Evolutionary conservation across 306 rosid genomes (phyloP), one percentile per base, ranked within the genome.

Genomic region (Dryas alaskensis): DNA sequence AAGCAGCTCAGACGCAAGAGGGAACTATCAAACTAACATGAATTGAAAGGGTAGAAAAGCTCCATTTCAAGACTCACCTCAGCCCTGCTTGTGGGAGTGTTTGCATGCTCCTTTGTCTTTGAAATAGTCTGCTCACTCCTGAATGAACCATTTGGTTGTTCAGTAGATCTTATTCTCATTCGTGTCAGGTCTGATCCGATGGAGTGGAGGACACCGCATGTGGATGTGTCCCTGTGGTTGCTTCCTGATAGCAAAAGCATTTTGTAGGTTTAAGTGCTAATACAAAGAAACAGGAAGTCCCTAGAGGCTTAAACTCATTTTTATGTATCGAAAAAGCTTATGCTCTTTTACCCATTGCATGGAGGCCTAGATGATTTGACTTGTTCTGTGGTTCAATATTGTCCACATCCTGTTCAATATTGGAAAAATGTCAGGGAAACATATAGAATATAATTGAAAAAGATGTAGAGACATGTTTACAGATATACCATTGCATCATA

Each of bases 141-240:
- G 25, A 40, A 50, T 45, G 91, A 85, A 78, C 73, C 87, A 31
- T 84, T 55, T 54, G 82, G 80, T 54, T 76, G 59, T 14, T 76
- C 25, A 10, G 84, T 89, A 19, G 97, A 81, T 76, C 81, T 76
- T 73, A 94, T 84, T 80, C 66, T 85, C 99, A 92, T 89, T 72
- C 99, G 84, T n/a, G 99, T 94, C 70, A 90, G 87, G 76, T 94
- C 99, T 54, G 97, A 94, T 76, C 97, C 96, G 17, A 94, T 87
- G 46, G 96, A 94, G 65, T 81, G 96, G 72, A 94, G 93, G 75
- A 78, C 84, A 25, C 97, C 99, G 48, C 91, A 90, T 13, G 97
- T 94, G 69, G 99, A 94, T 75, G 69, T 78, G 73, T 87, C 96
- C 50, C 69, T 76, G 53, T 65, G 22, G 76, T 82, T 85, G 74